A percentile compares a stretch with the other conserved stretches of the same genome.
Conservation (phyloP, 495 filamentous ascomycete genomes). For the Evernia prunastri region DNA sequence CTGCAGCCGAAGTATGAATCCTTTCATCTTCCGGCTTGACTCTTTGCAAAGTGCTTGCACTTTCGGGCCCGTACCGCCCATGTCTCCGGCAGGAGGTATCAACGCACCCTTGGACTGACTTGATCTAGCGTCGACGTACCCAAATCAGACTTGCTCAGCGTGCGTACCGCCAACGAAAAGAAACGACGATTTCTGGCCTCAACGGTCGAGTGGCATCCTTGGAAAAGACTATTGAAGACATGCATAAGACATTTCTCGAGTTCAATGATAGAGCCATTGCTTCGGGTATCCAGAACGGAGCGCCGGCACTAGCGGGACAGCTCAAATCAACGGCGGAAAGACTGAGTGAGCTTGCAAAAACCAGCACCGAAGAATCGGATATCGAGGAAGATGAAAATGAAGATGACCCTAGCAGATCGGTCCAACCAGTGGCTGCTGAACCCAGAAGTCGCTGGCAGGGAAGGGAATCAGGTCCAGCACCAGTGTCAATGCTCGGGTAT, state of each 20-base stretch:
- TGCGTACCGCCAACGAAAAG: slow-evolving; percentile 78
- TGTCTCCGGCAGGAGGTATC: not conserved
- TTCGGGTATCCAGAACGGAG: slow-evolving; percentile 39
- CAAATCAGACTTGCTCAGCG: slow-evolving; percentile 82
- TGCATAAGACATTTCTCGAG: slow-evolving; percentile 66
- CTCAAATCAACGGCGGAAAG: slow-evolving; percentile 43
- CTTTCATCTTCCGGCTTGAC: not conserved
- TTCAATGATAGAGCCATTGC: slow-evolving; percentile 56
- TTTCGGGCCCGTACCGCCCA: not conserved
- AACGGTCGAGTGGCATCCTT: slow-evolving; percentile 60
- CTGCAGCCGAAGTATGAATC: slow-evolving; percentile 32
- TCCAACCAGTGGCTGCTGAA: slow-evolving; percentile 17
- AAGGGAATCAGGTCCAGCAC: not conserved
- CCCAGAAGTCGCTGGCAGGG: not conserved
- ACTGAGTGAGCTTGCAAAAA: slow-evolving; percentile 41
- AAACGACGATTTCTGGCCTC: slow-evolving; percentile 69
- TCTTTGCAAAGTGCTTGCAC: not conserved
- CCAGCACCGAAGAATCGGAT: slow-evolving; percentile 26
- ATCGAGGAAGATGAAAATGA: slow-evolving; percentile 35
- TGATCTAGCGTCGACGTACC: slow-evolving; percentile 64
- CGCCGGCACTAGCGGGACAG: slow-evolving; percentile 33
- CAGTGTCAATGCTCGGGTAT: slow-evolving; percentile 10
- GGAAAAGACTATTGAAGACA: slow-evolving; percentile 59
- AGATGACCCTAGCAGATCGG: slow-evolving; percentile 19
- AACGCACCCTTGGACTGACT: slow-evolving; percentile 11